Percentiles rank a stretch among this genome's conserved stretches.
These are phyloP conservation scores for Serendipita sp. DNA, from an alignment of 1,284 basidiomycete species.

Conservation along the genomic window DNA sequence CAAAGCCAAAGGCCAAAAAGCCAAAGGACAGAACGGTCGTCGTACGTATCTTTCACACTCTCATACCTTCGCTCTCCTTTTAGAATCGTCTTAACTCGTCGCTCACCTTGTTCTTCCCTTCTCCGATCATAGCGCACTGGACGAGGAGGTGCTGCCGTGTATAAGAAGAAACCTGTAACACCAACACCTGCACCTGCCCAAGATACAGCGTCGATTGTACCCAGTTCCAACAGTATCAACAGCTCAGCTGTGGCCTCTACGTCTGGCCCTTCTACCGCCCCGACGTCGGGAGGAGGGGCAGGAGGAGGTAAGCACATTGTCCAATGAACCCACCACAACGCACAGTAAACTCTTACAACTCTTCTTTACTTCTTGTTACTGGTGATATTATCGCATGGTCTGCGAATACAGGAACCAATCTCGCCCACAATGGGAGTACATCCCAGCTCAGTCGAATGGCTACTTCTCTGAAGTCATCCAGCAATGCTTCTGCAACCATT, in stretches of 20 bases:
- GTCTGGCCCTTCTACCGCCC: not conserved
- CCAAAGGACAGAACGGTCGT: not conserved
- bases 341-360: not conserved
- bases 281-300: not conserved
- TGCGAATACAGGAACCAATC: not conserved
- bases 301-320: not conserved
- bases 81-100: not conserved
- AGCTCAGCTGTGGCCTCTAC: not conserved
- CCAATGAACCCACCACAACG: not conserved
- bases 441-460: not conserved
- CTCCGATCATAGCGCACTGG: not conserved
- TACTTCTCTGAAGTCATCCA: not conserved
- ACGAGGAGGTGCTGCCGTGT: not conserved
- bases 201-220: no score
- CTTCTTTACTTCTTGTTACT: not conserved
- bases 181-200: not conserved
- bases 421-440: not conserved
- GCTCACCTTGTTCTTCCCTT: not conserved
- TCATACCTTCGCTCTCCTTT: not conserved
- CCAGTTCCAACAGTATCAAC: no score
- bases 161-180: not conserved
- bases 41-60: not conserved
- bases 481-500: not conserved
- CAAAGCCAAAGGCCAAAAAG: not conserved
- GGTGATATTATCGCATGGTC: not conserved